A percentile compares a stretch with the other conserved stretches of the same genome.
These are phyloP conservation scores for Gossypium armourianum DNA, from an alignment of 441 rosid species.

Conservation along the genomic window DNA sequence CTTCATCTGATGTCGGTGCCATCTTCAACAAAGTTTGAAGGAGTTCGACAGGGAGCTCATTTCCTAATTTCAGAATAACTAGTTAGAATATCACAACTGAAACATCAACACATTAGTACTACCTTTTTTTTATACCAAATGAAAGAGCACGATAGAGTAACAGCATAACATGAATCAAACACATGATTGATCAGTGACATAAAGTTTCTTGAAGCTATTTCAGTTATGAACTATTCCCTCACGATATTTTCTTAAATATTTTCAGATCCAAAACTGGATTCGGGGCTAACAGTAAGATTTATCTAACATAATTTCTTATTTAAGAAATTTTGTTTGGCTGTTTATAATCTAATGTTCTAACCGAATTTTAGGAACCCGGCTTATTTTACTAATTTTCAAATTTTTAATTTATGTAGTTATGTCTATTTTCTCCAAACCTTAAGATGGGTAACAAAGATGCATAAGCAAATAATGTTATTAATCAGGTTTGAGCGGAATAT, in stretches of 20 bases:
- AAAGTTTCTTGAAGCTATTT: slow-evolving; percentile 1
- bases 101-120: slow-evolving; percentile 9
- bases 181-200: neutral
- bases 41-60: slow-evolving; percentile 79
- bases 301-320: neutral
- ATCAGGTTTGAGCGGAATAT: neutral
- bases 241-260: neutral
- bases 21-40: slow-evolving; percentile 74
- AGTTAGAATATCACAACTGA: slow-evolving; percentile 23
- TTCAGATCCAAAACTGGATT: neutral
- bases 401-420: neutral
- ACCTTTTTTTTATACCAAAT: neutral
- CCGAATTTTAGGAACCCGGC: neutral
- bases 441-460: neutral
- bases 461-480: neutral
- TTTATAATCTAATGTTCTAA: neutral
- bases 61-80: slow-evolving; percentile 40
- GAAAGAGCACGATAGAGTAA: neutral
- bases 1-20: slow-evolving; percentile 87
- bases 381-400: neutral
- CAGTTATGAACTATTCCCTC: neutral
- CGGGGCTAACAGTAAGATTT: neutral
- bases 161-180: neutral
- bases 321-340: neutral
- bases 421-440: neutral